Base-by-base conservation (phyloP, 2,329 filamentous ascomycete genomes). In the Sporothrix pallida region DNA sequence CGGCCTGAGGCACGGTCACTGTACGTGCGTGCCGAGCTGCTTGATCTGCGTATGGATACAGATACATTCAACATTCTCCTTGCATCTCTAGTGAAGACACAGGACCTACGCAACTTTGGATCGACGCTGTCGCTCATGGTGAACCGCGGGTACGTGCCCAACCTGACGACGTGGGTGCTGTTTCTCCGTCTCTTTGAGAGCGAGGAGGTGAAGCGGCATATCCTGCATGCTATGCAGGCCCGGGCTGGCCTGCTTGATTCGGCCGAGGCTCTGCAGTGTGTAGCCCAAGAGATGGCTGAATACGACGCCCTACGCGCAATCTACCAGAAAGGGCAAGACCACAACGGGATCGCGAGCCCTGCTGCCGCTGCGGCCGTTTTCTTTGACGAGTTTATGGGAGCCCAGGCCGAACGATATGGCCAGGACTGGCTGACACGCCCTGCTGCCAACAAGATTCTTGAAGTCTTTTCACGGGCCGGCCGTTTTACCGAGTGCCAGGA, bases 141-240 rank as follows among this genome's bases (percentile, higher is more conserved):
- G 31, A 71, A 75, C 7, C 79, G 80, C 13, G 82, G 81, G 67
- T 81, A 83, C 62, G 75, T 76, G 42, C 84, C 86, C 3, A 83
- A 86, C 67, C 78, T 83, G 2, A 78, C 79, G 17, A 87, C 86
- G 0, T 88, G 86, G 86, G 76, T 84, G 2, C 80, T 84, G 3
- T 86, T 87, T 74, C 79, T 88, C 20, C 79, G 81, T n/a, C 81
- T 88, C 62, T 87, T 92, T 73, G 87, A 88, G 79, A 87, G 86
- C 12, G 89, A 91, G 78, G 85, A 88, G n/a, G 83, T 85, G 69
- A 82, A 83, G 70, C 82, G 83, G 31, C 83, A 85, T 76, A 80
- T 86, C 44, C 78, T 88, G 44, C 81, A 82, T 13, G 80, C 81
- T 73, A 87, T 88, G 85, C 80, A 84, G 72, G 78, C 82, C 50